phyloP scores from a whole-genome alignment of 805 yeast species.

The Candida ficus region DNA sequence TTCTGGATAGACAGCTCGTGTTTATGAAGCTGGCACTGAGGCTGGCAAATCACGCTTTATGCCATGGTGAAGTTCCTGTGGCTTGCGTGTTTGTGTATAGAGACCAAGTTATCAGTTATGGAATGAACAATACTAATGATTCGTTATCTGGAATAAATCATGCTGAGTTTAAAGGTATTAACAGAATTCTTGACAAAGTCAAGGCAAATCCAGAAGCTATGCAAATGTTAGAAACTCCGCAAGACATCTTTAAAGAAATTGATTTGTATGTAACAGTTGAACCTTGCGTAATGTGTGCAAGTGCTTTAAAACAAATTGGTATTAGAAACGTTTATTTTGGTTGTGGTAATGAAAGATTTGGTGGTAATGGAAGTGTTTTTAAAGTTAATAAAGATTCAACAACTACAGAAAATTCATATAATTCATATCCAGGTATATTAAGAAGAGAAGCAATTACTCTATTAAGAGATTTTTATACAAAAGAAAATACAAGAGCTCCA shows the following conservation, averaged over 20 bases:
- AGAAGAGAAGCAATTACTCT: slow-evolving; percentile 80
- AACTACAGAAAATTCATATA: slow-evolving; percentile 32
- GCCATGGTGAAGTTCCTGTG: slow-evolving; percentile 75
- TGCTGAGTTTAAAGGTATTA: slow-evolving; percentile 86
- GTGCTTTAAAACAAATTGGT: slow-evolving; percentile 77
- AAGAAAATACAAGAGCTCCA: slow-evolving; percentile 85
- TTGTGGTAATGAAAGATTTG: slow-evolving; percentile 92
- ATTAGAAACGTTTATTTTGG: slow-evolving; percentile 78
- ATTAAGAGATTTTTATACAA: slow-evolving; percentile 76
- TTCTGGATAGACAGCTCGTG: slow-evolving; percentile 12
- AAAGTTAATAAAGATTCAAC: slow-evolving; percentile 45
- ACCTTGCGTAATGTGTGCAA: slow-evolving; percentile 98
- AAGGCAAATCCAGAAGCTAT: slow-evolving; percentile 18
- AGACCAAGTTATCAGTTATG: slow-evolving; percentile 56
- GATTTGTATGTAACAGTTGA: slow-evolving; percentile 91
- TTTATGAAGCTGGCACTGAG: slow-evolving; percentile 49
- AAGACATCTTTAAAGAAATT: slow-evolving; percentile 44
- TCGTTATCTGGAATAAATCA: slow-evolving; percentile 85
- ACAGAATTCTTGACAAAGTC: slow-evolving; percentile 37
- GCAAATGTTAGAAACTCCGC: slow-evolving; percentile 19
- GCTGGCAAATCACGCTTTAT: slow-evolving; percentile 61
- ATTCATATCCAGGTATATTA: slow-evolving; percentile 69
- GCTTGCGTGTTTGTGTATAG: slow-evolving; percentile 67
- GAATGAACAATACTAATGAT: slow-evolving; percentile 82
- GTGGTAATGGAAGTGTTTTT: slow-evolving; percentile 91